A percentile compares a stretch with the other conserved stretches of the same genome.
phyloP scores from a whole-genome alignment of 768 basidiomycete species.

The Porphyrellus cyaneotinctus region DNA sequence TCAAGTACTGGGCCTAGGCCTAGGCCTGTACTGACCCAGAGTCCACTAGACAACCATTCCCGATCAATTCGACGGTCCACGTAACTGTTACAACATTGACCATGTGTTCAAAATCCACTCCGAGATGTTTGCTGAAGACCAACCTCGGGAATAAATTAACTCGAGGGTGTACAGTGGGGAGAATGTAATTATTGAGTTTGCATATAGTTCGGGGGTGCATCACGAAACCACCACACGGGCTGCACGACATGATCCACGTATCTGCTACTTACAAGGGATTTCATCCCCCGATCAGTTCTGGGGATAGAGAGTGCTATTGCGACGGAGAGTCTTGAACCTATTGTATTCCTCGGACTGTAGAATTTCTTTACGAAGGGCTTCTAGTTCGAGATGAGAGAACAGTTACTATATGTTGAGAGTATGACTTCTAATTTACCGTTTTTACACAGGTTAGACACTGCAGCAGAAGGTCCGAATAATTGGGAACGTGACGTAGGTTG shows the following conservation, averaged over 20 bases:
- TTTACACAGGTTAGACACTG: slow-evolving; percentile 1
- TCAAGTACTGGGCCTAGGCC: no score
- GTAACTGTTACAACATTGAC: no score
- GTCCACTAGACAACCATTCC: no score
- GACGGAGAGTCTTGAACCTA: not conserved
- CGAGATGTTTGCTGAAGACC: no score
- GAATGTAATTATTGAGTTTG: not conserved
- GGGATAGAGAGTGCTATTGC: not conserved
- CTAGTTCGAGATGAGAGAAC: not conserved
- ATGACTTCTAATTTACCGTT: not conserved
- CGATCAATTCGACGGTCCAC: no score
- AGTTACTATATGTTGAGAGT: not conserved
- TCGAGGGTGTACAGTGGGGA: not conserved
- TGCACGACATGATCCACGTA: no score
- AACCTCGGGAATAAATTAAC: no score
- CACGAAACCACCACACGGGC: not conserved
- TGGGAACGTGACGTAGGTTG: not conserved
- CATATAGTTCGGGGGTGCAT: no score
- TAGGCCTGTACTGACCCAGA: no score
- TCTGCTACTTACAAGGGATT: not conserved
- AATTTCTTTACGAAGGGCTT: not conserved
- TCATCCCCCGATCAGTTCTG: not conserved
- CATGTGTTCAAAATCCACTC: no score
- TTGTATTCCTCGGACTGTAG: not conserved
- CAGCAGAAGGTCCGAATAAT: not conserved